Base-by-base conservation (phyloP, 345 rosid genomes). In the Pugionium cornutum region DNA sequence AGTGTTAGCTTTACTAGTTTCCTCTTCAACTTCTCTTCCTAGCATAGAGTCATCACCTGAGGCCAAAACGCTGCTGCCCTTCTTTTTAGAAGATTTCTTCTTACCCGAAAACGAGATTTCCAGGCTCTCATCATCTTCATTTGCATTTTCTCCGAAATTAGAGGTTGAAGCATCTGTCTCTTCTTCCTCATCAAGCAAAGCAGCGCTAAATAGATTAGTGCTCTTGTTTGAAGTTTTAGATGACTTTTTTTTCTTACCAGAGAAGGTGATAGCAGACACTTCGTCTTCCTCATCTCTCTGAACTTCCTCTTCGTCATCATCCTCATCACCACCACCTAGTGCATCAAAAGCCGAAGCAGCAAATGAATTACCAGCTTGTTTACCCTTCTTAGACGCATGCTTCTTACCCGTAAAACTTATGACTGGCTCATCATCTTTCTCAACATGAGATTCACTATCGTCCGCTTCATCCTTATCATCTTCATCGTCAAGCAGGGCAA, bases 201-300 rank as follows among this genome's bases (percentile, higher is more conserved):
- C 80, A 31, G 85, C 80, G 59, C 77, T 71, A 77, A 84, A 82
- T n/a, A 76, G 74, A 77, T 58, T 78, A 45, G 53, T 75, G 60
- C 76, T 74, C 78, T 78, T 88, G 81, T 85, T 86, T 4, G 82
- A 73, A 27, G 90, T 75, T 57, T 84, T 91, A 9, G 89, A 84
- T 10, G 92, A 83, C 70, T 85, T 91, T 80, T 90, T 90, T 54
- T 91, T 89, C 81, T 86, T 92, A 47, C 88, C 95, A 3, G 83
- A 65, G 72, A 89, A 83, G 36, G 86, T 64, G 37, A 86, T 66
- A 0, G 67, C 44, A 4, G 75, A 71, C 46, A 2, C 71, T 55
- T 83, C 80, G 28, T 81, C 79, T 30, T 77, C 82, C 27, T 78
- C 87, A 44, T 68, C 81, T 43, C 39, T 74, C n/a, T 77, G 36